A percentile compares a stretch with the other conserved stretches of the same genome.
phyloP scores from a whole-genome alignment of 306 rosid species.

The Fragaria ananassa region DNA sequence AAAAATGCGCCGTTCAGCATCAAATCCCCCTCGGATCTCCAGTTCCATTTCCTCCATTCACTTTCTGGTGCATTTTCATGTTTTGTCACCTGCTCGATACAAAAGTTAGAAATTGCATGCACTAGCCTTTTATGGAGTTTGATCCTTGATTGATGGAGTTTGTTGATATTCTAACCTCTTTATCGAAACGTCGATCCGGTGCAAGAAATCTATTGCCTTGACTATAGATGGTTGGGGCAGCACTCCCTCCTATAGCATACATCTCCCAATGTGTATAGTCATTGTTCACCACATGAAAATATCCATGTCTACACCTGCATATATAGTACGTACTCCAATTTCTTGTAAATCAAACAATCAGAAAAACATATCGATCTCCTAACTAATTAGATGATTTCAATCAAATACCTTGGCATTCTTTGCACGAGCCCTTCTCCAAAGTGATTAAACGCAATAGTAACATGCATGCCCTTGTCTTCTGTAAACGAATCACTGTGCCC shows the following conservation, averaged over 20 bases:
- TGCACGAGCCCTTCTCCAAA: constrained; percentile 95
- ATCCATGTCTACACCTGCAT: constrained; percentile 81
- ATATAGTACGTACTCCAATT: neutral
- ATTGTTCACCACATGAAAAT: constrained; percentile 89
- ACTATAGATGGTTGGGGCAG: constrained; percentile 75
- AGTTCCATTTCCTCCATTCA: constrained; percentile 74
- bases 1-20: constrained; percentile 80
- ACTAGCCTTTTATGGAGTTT: too few species aligned
- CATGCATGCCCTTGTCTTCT: constrained; percentile 73
- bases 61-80: constrained; percentile 63
- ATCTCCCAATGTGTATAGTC: constrained; percentile 96
- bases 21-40: constrained; percentile 87
- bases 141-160: neutral
- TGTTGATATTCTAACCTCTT: constrained; percentile 30
- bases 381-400: too few species aligned
- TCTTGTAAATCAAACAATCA: neutral
- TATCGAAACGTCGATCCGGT: constrained; percentile 47
- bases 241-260: constrained; percentile 96
- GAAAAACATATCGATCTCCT: too few species aligned
- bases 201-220: constrained; percentile 86
- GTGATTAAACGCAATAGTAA: constrained; percentile 80
- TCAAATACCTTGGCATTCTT: constrained; percentile 80
- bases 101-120: neutral
- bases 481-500: constrained; percentile 80
- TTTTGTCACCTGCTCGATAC: constrained; percentile 47